phyloP scores from a whole-genome alignment of 129 eudicot genomes.

The Artemisia tridentata region DNA sequence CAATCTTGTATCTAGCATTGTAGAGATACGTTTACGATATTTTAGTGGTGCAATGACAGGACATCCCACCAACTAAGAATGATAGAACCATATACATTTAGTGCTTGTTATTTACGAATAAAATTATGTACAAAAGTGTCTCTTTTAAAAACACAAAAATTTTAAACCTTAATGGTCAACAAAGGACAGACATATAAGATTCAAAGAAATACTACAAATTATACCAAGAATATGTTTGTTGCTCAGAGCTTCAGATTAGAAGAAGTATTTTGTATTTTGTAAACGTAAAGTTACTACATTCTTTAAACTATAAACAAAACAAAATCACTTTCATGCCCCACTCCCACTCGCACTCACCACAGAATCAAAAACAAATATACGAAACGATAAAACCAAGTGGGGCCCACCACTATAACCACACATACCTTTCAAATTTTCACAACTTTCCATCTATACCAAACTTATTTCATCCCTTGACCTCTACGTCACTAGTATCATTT shows the following conservation, averaged over 20 bases:
- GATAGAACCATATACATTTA: too few relatives aligned
- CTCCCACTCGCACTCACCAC: conserved; percentile 1
- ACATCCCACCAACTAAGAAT: too few relatives aligned
- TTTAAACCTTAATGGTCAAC: too few relatives aligned
- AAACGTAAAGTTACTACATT: neutral
- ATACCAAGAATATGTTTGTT: neutral
- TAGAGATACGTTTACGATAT: too few relatives aligned
- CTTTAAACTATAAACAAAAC: neutral
- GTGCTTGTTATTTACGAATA: too few relatives aligned
- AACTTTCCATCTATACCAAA: conserved; percentile 22
- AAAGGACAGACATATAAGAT: too few relatives aligned
- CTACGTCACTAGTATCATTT: conserved; percentile 17
- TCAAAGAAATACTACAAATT: too few relatives aligned
- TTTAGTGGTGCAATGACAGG: too few relatives aligned
- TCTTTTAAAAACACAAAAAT: too few relatives aligned
- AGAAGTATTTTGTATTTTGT: conserved; percentile 11
- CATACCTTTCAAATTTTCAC: neutral
- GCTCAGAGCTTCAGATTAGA: neutral
- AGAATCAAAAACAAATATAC: conserved; percentile 10
- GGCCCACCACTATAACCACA: conserved; percentile 4
- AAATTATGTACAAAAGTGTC: too few relatives aligned
- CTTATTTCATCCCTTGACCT: conserved; percentile 24
- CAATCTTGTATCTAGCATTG: too few relatives aligned
- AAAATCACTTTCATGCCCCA: conserved; percentile 18
- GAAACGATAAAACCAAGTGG: conserved; percentile 16